These are phyloP conservation scores for Erysimum cheiranthoides DNA, from an alignment of 345 rosid genomes.

Conservation along the genomic window DNA sequence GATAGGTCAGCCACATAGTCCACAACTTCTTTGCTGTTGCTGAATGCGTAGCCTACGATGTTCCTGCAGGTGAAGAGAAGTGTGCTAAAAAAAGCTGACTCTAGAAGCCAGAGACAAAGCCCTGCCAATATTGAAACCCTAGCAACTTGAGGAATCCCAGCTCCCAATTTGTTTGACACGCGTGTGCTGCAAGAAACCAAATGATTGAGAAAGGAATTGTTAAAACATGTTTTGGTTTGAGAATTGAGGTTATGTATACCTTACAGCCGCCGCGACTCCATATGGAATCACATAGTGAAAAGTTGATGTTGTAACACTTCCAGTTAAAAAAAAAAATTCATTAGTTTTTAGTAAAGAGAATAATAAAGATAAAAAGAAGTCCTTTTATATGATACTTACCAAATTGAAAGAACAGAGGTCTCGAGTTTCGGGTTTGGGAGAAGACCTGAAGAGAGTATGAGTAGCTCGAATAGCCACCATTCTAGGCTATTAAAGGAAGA, in stretches of 20 bases:
- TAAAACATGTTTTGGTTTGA: background rate
- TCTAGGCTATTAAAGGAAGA: constrained; percentile 51
- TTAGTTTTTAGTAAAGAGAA: background rate
- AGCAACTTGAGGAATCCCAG: constrained; percentile 37
- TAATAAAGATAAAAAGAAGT: background rate
- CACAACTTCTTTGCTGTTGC: constrained; percentile 36
- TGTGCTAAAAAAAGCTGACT: constrained; percentile 38
- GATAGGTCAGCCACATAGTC: constrained; percentile 46
- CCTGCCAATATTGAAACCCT: constrained; percentile 32
- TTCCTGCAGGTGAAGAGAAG: constrained; percentile 39
- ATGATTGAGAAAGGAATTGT: background rate
- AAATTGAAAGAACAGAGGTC: constrained; percentile 70
- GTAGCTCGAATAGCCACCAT: constrained; percentile 74
- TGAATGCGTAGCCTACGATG: constrained; percentile 35
- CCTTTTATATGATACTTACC: constrained; percentile 41
- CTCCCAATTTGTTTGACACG: constrained; percentile 56
- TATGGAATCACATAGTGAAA: constrained; percentile 46
- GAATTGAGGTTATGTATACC: constrained; percentile 26
- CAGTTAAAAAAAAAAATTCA: background rate
- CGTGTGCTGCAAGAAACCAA: constrained; percentile 47
- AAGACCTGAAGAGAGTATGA: constrained; percentile 55
- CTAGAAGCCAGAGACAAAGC: constrained; percentile 39
- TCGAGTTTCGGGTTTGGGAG: constrained; percentile 62
- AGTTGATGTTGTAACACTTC: constrained; percentile 44
- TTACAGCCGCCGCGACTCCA: constrained; percentile 48